Percentiles rank a stretch among this genome's conserved stretches.
These are phyloP conservation scores for Podaxis rugospora DNA, from an alignment of 768 basidiomycete species.

Conservation along the genomic window DNA sequence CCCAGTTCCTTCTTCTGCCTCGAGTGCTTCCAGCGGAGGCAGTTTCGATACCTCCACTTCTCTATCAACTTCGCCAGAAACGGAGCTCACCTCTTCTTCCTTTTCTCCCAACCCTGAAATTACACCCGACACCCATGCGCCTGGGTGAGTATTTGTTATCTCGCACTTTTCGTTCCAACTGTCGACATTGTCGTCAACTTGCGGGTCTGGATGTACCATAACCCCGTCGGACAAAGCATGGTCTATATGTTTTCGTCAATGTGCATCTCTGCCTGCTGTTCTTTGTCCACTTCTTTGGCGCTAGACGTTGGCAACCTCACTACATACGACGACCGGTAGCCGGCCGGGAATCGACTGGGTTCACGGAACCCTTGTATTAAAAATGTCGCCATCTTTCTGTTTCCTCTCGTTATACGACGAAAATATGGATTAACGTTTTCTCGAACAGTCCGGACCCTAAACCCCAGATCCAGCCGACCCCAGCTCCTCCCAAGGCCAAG, in stretches of 20 bases:
- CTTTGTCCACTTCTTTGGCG: background rate
- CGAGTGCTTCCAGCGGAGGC: slow-evolving; percentile 3
- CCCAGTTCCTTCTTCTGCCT: slow-evolving; percentile 13
- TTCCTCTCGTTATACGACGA: background rate
- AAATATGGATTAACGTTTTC: slow-evolving; percentile 4
- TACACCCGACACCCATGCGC: background rate
- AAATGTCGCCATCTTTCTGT: background rate
- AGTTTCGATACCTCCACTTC: slow-evolving; percentile 10
- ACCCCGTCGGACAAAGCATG: background rate
- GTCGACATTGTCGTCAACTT: background rate
- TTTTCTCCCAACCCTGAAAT: background rate
- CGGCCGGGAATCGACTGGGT: background rate
- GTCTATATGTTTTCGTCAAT: background rate
- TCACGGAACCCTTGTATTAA: background rate
- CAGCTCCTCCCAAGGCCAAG: background rate
- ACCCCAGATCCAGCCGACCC: background rate
- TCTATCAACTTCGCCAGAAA: slow-evolving; percentile 1
- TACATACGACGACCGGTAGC: background rate
- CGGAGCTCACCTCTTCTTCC: slow-evolving; percentile 7
- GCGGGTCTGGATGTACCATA: slow-evolving; percentile 1
- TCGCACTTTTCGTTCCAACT: background rate
- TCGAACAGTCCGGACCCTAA: slow-evolving; percentile 3
- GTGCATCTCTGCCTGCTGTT: background rate
- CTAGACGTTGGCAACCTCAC: background rate
- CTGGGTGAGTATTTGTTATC: slow-evolving; percentile 8